Percentiles rank a stretch among this genome's conserved stretches.
These are phyloP conservation scores for Cercospora berteroae DNA, from an alignment of 2,329 filamentous ascomycete species.

Conservation along the genomic window DNA sequence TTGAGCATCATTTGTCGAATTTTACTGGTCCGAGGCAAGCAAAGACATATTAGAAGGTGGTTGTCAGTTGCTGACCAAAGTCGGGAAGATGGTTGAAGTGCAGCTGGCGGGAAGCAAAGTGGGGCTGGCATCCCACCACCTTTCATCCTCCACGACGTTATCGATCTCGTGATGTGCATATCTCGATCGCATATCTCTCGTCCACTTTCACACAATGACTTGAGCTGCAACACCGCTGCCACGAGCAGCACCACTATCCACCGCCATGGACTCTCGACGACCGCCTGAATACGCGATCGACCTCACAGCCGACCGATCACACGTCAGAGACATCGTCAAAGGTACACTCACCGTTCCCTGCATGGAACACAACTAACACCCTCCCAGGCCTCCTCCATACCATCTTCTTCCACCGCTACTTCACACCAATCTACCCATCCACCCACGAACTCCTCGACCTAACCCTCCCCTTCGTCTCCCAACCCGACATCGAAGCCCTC, in stretches of 20 bases:
- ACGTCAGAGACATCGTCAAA: conserved; percentile 89
- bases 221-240: conserved; percentile 5
- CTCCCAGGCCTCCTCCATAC: conserved; percentile 82
- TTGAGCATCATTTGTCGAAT: neutral
- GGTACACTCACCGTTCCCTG: conserved; percentile 45
- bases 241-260: conserved; percentile 7
- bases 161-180: conserved; percentile 1
- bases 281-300: conserved; percentile 91
- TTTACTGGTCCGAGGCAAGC: neutral
- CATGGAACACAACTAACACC: neutral
- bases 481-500: conserved; percentile 86
- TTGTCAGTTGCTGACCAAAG: neutral
- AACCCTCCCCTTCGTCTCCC: conserved; percentile 82
- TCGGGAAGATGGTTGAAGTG: neutral
- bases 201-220: neutral
- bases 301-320: conserved; percentile 85
- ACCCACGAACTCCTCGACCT: conserved; percentile 89
- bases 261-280: conserved; percentile 60
- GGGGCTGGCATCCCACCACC: neutral
- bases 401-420: conserved; percentile 98
- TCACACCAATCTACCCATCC: conserved; percentile 77
- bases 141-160: conserved; percentile 1
- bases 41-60: neutral
- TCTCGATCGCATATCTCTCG: neutral
- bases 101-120: neutral